These are phyloP conservation scores for Cutaneotrichosporon sp. DNA, from an alignment of 1,284 basidiomycete genomes.

Conservation along the genomic window DNA sequence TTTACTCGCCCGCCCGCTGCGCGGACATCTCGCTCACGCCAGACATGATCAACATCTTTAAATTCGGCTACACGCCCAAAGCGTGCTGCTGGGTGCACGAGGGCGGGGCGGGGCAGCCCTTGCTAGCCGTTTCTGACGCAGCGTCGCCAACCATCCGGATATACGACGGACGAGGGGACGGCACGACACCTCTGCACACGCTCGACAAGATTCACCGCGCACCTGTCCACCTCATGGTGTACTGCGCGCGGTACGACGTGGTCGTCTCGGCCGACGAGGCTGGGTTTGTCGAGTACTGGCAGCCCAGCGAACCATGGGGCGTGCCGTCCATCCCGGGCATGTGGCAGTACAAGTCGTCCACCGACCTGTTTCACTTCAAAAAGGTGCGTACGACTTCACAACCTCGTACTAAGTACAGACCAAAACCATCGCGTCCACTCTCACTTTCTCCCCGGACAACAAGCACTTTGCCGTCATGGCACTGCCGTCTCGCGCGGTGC, in stretches of 20 bases:
- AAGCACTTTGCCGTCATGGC: conserved; percentile 88
- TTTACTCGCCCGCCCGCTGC: not conserved
- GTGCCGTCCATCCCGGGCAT: conserved; percentile 71
- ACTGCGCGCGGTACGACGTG: conserved; percentile 80
- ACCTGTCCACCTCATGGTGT: conserved; percentile 90
- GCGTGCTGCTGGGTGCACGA: conserved; percentile 90
- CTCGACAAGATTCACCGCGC: conserved; percentile 73
- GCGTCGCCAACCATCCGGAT: conserved; percentile 70
- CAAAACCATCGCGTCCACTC: conserved; percentile 82
- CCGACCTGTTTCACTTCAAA: conserved; percentile 97
- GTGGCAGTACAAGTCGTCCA: conserved; percentile 86
- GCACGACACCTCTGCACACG: conserved; percentile 62
- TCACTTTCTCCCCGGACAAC: conserved; percentile 83
- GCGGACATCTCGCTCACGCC: not conserved
- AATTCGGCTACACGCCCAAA: conserved; percentile 74
- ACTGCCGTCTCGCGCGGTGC: conserved; percentile 83
- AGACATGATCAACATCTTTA: conserved; percentile 99
- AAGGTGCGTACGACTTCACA: no score
- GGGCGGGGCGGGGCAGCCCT: conserved; percentile 75
- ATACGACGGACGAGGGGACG: conserved; percentile 86
- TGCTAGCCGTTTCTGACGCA: conserved; percentile 87
- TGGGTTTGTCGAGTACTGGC: conserved; percentile 97
- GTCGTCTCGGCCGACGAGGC: conserved; percentile 91
- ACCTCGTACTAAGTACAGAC: conserved; percentile 49
- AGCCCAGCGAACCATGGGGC: conserved; percentile 77